Evolutionary conservation across 2,329 filamentous ascomycete species (phyloP).

Genomic region (Penicillium sp.): DNA sequence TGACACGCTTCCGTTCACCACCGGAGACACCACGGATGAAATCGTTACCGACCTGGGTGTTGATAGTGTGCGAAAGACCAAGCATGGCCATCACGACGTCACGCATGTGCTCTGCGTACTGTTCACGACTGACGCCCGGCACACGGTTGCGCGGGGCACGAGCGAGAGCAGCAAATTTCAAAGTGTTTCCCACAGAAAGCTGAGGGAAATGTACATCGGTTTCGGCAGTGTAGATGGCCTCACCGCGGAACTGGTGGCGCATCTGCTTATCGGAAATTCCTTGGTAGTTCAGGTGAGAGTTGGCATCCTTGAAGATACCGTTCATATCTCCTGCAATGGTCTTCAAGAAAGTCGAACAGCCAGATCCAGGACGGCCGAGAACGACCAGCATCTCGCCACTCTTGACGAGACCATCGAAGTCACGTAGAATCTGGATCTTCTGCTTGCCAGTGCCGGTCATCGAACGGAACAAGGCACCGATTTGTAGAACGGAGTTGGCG

Average conservation of each 20-base stretch:
- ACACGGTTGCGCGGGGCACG: constrained; percentile 48
- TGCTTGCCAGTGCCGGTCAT: constrained; percentile 38
- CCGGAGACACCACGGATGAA: constrained; percentile 63
- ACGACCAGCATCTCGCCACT: constrained; percentile 59
- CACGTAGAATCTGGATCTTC: constrained; percentile 60
- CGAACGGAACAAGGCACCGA: constrained; percentile 34
- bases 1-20: constrained; percentile 61
- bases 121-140: constrained; percentile 42
- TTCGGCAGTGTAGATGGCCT: constrained; percentile 84
- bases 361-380: constrained; percentile 50
- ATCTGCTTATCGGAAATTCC: constrained; percentile 55
- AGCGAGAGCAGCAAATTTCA: constrained; percentile 72
- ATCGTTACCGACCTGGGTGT: constrained; percentile 52
- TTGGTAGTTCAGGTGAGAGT: constrained; percentile 78
- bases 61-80: constrained; percentile 51
- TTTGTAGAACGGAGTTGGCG: constrained; percentile 37
- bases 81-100: constrained; percentile 48
- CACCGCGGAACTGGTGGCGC: constrained; percentile 73
- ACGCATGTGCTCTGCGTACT: constrained; percentile 45
- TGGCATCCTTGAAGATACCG: constrained; percentile 70
- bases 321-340: constrained; percentile 80
- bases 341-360: constrained; percentile 83
- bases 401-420: constrained; percentile 63
- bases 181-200: constrained; percentile 73
- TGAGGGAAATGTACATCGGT: constrained; percentile 80